These are phyloP conservation scores for Stipa capillata DNA, from an alignment of 176 grass and related monocot genomes.

Conservation along the genomic window DNA sequence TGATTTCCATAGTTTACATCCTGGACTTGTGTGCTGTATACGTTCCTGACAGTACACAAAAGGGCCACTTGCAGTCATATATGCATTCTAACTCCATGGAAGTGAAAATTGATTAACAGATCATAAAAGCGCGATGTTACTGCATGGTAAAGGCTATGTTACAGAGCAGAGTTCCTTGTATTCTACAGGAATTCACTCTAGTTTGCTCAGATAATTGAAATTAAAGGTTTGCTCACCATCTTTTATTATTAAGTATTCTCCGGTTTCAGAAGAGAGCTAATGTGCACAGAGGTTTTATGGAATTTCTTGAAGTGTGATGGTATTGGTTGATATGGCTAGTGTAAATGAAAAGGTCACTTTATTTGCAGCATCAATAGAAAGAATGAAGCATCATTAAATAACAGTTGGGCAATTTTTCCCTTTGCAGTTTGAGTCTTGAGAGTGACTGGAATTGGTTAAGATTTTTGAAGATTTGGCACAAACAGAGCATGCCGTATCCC, in stretches of 20 bases:
- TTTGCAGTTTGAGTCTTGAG: neutral
- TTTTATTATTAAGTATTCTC: neutral
- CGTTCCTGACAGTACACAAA: constrained; percentile 32
- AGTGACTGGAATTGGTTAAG: neutral
- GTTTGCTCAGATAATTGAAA: neutral
- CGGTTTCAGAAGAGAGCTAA: neutral
- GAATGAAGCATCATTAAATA: neutral
- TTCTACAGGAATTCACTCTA: neutral
- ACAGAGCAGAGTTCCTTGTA: neutral
- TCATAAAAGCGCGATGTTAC: neutral
- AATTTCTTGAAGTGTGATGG: neutral
- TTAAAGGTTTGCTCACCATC: neutral
- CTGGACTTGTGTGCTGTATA: constrained; percentile 41
- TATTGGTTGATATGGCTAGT: neutral
- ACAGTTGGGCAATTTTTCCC: neutral
- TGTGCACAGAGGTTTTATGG: neutral
- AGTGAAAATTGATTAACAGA: neutral
- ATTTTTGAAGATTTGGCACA: constrained; percentile 10
- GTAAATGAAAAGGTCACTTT: neutral
- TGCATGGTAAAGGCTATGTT: neutral
- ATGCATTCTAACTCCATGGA: too few species aligned
- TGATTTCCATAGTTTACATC: constrained; percentile 49
- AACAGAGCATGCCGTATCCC: neutral
- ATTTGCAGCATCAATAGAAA: neutral
- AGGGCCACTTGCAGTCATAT: neutral